These are phyloP conservation scores for Moesziomyces aphidis DNA, from an alignment of 1,284 basidiomycete species.

Conservation along the genomic window DNA sequence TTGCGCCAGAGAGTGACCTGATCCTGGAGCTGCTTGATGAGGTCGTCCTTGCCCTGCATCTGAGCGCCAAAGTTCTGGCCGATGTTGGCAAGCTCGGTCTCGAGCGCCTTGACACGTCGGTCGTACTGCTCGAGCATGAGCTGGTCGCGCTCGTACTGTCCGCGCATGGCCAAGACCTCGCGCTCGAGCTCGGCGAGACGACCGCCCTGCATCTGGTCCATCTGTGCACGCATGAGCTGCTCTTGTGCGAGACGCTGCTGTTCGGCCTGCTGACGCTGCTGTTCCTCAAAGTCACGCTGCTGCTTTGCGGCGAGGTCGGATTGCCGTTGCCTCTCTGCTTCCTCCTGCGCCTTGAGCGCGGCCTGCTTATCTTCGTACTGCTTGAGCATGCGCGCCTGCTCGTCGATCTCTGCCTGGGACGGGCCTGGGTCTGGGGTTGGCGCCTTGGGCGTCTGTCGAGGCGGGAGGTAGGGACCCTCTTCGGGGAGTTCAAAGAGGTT, in stretches of 20 bases:
- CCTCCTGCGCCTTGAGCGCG: constrained; percentile 80
- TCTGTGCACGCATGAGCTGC: constrained; percentile 79
- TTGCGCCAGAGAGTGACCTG: constrained; percentile 97
- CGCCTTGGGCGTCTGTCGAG: constrained; percentile 54
- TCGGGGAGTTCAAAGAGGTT: constrained; percentile 66
- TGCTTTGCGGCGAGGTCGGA: constrained; percentile 83
- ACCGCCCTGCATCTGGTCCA: constrained; percentile 74
- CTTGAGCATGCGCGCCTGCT: constrained; percentile 94
- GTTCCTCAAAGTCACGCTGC: constrained; percentile 89
- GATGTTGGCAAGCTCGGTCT: constrained; percentile 86
- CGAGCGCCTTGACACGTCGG: constrained; percentile 92
- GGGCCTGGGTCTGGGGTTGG: constrained; percentile 57
- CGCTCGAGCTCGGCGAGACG: constrained; percentile 84
- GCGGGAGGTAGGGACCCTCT: constrained; percentile 56
- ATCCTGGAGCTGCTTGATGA: constrained; percentile 94
- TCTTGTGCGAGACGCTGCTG: constrained; percentile 89
- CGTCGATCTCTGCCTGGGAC: constrained; percentile 77
- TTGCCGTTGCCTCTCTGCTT: constrained; percentile 83
- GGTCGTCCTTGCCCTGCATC: constrained; percentile 90
- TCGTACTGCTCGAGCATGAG: constrained; percentile 98
- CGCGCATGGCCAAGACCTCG: constrained; percentile 90
- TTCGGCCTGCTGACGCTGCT: constrained; percentile 88
- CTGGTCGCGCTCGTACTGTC: constrained; percentile 98
- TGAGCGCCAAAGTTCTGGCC: constrained; percentile 86
- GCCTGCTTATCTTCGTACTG: constrained; percentile 96